These are phyloP conservation scores for Septoria linicola DNA, from an alignment of 2,329 filamentous ascomycete species.

Conservation along the genomic window DNA sequence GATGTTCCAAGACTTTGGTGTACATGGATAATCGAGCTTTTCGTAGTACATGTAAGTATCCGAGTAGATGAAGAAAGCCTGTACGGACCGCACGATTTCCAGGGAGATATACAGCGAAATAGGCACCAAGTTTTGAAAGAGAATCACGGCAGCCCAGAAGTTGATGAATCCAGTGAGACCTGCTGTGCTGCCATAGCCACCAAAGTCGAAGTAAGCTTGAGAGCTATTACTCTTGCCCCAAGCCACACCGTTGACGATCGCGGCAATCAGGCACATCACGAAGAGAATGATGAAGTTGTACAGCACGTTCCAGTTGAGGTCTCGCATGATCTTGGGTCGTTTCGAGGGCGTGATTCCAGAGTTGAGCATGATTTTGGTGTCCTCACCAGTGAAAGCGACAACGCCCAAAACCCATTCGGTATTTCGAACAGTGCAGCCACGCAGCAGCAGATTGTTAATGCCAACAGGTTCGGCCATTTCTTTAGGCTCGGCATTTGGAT, in stretches of 20 bases:
- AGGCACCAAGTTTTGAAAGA: constrained; percentile 98
- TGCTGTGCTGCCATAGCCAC: constrained; percentile 66
- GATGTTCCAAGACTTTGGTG: constrained; percentile 98
- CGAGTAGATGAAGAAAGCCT: constrained; percentile 97
- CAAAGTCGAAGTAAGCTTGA: constrained; percentile 78
- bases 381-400: constrained; percentile 89
- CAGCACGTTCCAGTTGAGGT: constrained; percentile 95
- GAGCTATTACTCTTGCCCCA: constrained; percentile 77
- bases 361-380: constrained; percentile 99
- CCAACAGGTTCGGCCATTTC: constrained; percentile 89
- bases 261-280: constrained; percentile 82
- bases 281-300: constrained; percentile 93
- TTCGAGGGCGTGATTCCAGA: constrained; percentile 94
- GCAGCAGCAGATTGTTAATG: constrained; percentile 91
- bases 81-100: constrained; percentile 88
- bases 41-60: constrained; percentile 98
- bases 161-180: constrained; percentile 87
- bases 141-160: constrained; percentile 90
- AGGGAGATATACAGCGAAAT: constrained; percentile 97
- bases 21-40: constrained; percentile 86
- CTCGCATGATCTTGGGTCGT: constrained; percentile 82
- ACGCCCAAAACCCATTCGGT: constrained; percentile 94
- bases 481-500: constrained; percentile 61
- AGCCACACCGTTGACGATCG: constrained; percentile 77
- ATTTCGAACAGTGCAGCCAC: constrained; percentile 90